These are phyloP conservation scores for Lactifluus hygrophoroides DNA, from an alignment of 768 basidiomycete genomes.

Conservation along the genomic window DNA sequence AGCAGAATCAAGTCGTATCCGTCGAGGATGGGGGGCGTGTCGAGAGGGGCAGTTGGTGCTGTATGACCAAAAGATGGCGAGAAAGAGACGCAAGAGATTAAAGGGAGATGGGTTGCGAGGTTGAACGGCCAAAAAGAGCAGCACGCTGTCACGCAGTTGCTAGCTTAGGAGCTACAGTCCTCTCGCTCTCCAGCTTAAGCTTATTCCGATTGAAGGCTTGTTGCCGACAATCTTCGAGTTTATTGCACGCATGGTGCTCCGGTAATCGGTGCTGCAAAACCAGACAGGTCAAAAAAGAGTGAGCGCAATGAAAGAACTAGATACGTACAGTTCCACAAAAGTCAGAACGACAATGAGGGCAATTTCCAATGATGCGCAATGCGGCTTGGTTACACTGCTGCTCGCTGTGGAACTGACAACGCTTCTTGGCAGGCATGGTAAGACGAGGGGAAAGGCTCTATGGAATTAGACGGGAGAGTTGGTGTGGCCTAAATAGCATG, in stretches of 20 bases:
- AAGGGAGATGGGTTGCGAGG: neutral
- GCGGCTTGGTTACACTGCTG: constrained; percentile 68
- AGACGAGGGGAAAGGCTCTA: constrained; percentile 13
- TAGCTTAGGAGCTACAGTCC: constrained; percentile 82
- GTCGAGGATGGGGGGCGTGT: neutral
- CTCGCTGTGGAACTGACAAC: constrained; percentile 61
- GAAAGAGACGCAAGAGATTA: constrained; percentile 4
- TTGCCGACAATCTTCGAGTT: constrained; percentile 76
- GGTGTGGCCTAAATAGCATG: neutral
- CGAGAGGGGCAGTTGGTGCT: neutral
- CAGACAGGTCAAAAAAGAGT: constrained; percentile 17
- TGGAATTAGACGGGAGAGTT: constrained; percentile 8
- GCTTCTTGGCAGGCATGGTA: constrained; percentile 76
- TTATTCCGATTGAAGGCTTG: constrained; percentile 87
- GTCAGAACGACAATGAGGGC: constrained; percentile 66
- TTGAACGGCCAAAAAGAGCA: constrained; percentile 10
- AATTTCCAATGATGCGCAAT: constrained; percentile 77
- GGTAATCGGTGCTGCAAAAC: constrained; percentile 70
- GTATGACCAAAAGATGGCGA: neutral
- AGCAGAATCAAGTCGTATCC: constrained; percentile 2
- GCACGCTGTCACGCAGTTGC: constrained; percentile 49
- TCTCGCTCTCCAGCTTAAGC: constrained; percentile 78
- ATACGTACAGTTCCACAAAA: constrained; percentile 70
- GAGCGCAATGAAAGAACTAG: neutral
- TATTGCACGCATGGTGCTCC: constrained; percentile 79